A percentile compares a stretch with the other conserved stretches of the same genome.
phyloP scores from a whole-genome alignment of 2,329 filamentous ascomycete genomes.

The Coniella lustricola region DNA sequence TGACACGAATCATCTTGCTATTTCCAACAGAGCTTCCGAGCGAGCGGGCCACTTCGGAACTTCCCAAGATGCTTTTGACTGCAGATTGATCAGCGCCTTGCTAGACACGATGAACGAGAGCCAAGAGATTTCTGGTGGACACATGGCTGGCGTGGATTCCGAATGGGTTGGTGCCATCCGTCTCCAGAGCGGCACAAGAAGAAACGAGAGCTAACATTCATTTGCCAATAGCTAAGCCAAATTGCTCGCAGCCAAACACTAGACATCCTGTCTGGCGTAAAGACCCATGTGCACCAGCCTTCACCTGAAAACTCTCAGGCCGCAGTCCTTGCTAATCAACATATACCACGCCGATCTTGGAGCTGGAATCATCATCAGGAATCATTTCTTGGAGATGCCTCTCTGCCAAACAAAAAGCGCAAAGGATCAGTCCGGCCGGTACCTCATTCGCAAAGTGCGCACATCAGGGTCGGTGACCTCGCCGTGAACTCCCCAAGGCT shows the following conservation, averaged over 20 bases:
- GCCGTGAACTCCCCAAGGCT: neutral
- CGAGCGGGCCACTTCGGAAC: neutral
- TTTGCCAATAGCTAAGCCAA: neutral
- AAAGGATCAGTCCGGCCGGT: slow-evolving; percentile 7
- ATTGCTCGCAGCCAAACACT: slow-evolving; percentile 8
- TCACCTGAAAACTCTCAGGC: neutral
- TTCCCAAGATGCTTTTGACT: neutral
- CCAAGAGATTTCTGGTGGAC: neutral
- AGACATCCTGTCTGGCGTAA: slow-evolving; percentile 1
- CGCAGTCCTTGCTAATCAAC: neutral
- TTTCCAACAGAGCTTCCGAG: neutral
- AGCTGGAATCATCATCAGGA: neutral
- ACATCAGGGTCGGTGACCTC: neutral
- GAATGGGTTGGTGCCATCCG: neutral
- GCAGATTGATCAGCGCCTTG: slow-evolving; percentile 10
- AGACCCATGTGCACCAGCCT: neutral
- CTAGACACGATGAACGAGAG: slow-evolving; percentile 8
- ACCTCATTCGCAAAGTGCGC: slow-evolving; percentile 3
- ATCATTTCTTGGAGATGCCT: neutral
- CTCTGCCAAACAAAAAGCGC: slow-evolving; percentile 1
- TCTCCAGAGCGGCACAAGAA: neutral
- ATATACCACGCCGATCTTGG: slow-evolving; percentile 6
- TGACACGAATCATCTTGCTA: neutral
- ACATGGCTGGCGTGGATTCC: neutral
- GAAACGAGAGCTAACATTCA: neutral